A percentile compares a stretch with the other conserved stretches of the same genome.
Conservation (phyloP, 345 rosid genomes). For the Noccaea caerulescens region DNA sequence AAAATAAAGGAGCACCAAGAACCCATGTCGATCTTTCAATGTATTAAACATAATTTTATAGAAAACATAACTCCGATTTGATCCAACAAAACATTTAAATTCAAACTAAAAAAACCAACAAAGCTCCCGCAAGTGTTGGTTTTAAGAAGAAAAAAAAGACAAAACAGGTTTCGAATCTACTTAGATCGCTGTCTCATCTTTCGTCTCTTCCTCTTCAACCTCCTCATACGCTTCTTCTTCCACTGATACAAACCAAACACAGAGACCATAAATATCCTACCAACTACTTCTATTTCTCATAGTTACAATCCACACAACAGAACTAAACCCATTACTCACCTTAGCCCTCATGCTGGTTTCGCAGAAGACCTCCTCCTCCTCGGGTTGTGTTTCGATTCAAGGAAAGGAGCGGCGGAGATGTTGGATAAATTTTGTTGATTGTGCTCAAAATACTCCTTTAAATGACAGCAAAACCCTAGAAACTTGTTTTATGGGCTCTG, state of each 20-base stretch:
- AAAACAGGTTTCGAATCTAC: slow-evolving; percentile 49
- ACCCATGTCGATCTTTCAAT: not conserved
- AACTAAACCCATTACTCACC: slow-evolving; percentile 17
- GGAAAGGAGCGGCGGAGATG: slow-evolving; percentile 34
- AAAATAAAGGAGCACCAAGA: not conserved
- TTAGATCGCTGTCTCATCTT: slow-evolving; percentile 99
- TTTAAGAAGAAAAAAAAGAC: not conserved
- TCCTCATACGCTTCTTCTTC: slow-evolving; percentile 99
- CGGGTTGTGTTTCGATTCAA: not conserved
- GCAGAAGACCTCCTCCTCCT: not conserved
- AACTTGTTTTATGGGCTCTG: slow-evolving; percentile 9
- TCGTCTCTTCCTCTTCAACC: slow-evolving; percentile 99
- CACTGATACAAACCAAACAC: slow-evolving; percentile 51
- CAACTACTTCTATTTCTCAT: not conserved
- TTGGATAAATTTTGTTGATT: not conserved
- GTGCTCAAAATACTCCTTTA: not conserved
- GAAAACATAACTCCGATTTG: slow-evolving; percentile 23
- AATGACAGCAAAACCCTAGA: slow-evolving; percentile 32
- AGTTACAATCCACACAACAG: not conserved
- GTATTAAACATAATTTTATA: slow-evolving; percentile 18
- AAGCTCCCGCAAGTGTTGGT: slow-evolving; percentile 34
- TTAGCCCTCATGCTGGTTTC: slow-evolving; percentile 41
- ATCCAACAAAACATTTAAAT: slow-evolving; percentile 33
- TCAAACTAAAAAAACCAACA: slow-evolving; percentile 27
- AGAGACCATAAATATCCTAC: slow-evolving; percentile 1